phyloP scores from a whole-genome alignment of 2,329 filamentous ascomycete genomes.

The Periconia sp. region DNA sequence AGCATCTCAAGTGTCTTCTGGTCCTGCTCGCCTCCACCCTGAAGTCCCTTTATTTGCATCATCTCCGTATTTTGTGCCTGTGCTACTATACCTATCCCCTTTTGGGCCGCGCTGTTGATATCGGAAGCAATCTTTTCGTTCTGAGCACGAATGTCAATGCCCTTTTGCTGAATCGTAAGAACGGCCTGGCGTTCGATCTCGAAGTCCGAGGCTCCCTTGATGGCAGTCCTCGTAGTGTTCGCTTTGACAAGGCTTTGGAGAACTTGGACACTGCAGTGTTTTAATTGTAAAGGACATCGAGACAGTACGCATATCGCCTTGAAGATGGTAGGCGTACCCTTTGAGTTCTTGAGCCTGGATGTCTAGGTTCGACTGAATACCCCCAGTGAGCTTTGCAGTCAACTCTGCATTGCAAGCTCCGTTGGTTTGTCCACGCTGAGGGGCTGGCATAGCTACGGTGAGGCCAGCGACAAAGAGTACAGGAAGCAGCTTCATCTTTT shows the following conservation, averaged over 20 bases:
- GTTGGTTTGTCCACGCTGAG: neutral
- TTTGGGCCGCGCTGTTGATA: conserved; percentile 6
- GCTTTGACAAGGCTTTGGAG: conserved; percentile 1
- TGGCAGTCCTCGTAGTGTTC: neutral
- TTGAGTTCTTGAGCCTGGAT: conserved; percentile 28
- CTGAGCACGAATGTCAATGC: conserved; percentile 10
- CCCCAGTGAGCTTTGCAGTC: conserved; percentile 12
- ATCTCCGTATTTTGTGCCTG: conserved; percentile 3
- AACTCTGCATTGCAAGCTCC: neutral
- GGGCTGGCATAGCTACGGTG: neutral
- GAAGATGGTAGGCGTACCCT: conserved; percentile 12
- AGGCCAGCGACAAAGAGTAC: neutral
- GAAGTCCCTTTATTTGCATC: conserved; percentile 1
- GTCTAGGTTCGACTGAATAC: conserved; percentile 26
- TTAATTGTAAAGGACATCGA: neutral
- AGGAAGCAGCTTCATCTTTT: neutral
- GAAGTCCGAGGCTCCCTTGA: neutral
- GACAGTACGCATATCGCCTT: neutral
- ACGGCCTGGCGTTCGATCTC: conserved; percentile 2
- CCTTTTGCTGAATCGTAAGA: conserved; percentile 13
- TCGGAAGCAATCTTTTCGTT: conserved; percentile 12
- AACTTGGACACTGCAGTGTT: neutral
- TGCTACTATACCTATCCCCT: conserved; percentile 1
- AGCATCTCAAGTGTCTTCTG: neutral
- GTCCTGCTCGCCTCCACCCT: conserved; percentile 2